Conservation (phyloP, 73 alveolate genomes). For the Diophrys appendiculata region DNA sequence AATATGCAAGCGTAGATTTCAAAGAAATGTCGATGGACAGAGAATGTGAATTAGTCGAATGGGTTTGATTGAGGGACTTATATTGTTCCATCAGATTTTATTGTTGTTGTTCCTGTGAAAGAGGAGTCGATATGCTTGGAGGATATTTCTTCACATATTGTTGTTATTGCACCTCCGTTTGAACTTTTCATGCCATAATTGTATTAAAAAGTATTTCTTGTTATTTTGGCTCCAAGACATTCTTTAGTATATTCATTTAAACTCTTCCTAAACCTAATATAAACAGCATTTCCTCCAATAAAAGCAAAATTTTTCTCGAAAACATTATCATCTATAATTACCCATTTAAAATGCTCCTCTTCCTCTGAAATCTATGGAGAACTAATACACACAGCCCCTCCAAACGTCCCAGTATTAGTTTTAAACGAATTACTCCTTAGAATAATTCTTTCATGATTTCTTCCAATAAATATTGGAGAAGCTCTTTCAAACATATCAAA, state of each 20-base stretch:
- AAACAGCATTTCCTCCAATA: too few relatives aligned
- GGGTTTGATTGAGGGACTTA: too few relatives aligned
- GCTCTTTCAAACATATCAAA: constrained; percentile 28
- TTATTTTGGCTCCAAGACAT: constrained; percentile 35
- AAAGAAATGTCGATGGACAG: background rate
- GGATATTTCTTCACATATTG: background rate
- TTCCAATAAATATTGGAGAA: constrained; percentile 2
- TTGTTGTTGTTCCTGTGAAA: background rate
- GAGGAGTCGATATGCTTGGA: background rate
- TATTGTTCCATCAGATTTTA: too few relatives aligned
- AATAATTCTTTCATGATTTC: constrained; percentile 1
- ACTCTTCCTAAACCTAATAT: constrained; percentile 19
- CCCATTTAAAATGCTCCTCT: background rate
- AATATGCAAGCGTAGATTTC: background rate
- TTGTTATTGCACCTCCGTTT: constrained; percentile 54
- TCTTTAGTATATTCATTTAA: background rate
- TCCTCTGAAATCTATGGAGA: constrained; percentile 1
- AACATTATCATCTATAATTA: background rate
- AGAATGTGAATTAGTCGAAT: too few relatives aligned
- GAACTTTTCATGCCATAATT: constrained; percentile 42
- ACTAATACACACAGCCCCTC: constrained; percentile 32
- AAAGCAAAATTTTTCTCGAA: constrained; percentile 5
- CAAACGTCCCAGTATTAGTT: constrained; percentile 26
- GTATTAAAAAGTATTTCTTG: background rate
- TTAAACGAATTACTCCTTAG: too few relatives aligned